phyloP scores from a whole-genome alignment of 148 eudicot species.

The Oxyria digyna region DNA sequence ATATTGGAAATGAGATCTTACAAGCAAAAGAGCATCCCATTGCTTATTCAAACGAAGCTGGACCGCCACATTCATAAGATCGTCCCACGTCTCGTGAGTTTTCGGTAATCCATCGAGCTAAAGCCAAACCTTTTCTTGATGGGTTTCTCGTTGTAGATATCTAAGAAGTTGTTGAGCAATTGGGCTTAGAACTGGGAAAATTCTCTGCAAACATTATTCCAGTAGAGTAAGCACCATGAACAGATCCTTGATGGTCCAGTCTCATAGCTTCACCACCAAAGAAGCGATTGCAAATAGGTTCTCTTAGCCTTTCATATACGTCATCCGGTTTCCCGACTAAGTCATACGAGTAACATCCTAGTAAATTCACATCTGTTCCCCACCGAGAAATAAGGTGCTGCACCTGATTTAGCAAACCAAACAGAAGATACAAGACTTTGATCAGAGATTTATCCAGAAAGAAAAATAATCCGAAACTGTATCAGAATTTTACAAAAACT shows the following conservation, averaged over 20 bases:
- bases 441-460: too few relatives aligned
- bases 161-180: conserved; percentile 46
- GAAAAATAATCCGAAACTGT: too few relatives aligned
- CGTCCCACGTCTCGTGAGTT: conserved; percentile 72
- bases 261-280: conserved; percentile 97
- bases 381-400: conserved; percentile 81
- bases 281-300: conserved; percentile 78
- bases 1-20: too few relatives aligned
- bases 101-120: conserved; percentile 53
- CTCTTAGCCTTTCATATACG: conserved; percentile 76
- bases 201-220: conserved; percentile 79
- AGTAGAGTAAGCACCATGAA: conserved; percentile 87
- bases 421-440: neutral
- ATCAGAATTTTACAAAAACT: too few relatives aligned
- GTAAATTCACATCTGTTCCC: conserved; percentile 82
- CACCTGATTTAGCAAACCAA: conserved; percentile 31
- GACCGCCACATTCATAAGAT: conserved; percentile 51
- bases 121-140: conserved; percentile 38
- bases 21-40: conserved; percentile 65
- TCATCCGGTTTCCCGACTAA: conserved; percentile 76
- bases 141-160: conserved; percentile 44
- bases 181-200: conserved; percentile 80
- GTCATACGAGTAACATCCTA: conserved; percentile 91
- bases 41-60: conserved; percentile 59
- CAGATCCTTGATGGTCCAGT: conserved; percentile 87